Conservation (phyloP, 2,329 filamentous ascomycete species). For the Zymoseptoria passerinii region DNA sequence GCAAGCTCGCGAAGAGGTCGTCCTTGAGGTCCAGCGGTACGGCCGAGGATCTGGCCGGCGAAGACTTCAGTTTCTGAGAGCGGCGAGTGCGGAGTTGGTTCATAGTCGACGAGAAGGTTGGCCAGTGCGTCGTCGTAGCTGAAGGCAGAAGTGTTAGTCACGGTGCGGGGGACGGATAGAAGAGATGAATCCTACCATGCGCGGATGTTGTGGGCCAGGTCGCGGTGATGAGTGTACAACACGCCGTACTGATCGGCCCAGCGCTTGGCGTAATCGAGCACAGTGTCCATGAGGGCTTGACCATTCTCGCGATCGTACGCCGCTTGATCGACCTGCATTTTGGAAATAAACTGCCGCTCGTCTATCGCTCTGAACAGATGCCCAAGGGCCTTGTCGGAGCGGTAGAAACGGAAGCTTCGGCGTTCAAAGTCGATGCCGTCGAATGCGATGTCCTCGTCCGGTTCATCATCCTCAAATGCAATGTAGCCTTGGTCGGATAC, state of each 20-base stretch:
- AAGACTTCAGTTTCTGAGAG: slow-evolving; percentile 50
- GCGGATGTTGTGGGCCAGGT: slow-evolving; percentile 35
- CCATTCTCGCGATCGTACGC: slow-evolving; percentile 4
- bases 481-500: slow-evolving; percentile 41
- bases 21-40: slow-evolving; percentile 30
- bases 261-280: slow-evolving; percentile 36
- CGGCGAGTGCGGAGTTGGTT: slow-evolving; percentile 33
- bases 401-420: slow-evolving; percentile 50
- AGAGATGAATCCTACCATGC: slow-evolving; percentile 35
- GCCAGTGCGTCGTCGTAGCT: slow-evolving; percentile 48
- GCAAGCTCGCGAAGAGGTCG: slow-evolving; percentile 29
- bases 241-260: slow-evolving; percentile 20
- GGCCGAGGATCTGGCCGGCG: slow-evolving; percentile 49
- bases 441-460: slow-evolving; percentile 39
- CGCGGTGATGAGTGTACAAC: slow-evolving; percentile 32
- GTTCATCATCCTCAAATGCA: slow-evolving; percentile 40
- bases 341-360: slow-evolving; percentile 56
- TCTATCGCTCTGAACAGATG: slow-evolving; percentile 64
- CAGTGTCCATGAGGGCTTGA: slow-evolving; percentile 19
- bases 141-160: not conserved
- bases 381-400: slow-evolving; percentile 60
- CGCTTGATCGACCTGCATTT: slow-evolving; percentile 31
- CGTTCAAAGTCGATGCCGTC: slow-evolving; percentile 24
- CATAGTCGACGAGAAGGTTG: slow-evolving; percentile 41
- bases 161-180: not conserved